Conservation (phyloP, 331 rosid genomes). For the Stylosanthes scabra region DNA sequence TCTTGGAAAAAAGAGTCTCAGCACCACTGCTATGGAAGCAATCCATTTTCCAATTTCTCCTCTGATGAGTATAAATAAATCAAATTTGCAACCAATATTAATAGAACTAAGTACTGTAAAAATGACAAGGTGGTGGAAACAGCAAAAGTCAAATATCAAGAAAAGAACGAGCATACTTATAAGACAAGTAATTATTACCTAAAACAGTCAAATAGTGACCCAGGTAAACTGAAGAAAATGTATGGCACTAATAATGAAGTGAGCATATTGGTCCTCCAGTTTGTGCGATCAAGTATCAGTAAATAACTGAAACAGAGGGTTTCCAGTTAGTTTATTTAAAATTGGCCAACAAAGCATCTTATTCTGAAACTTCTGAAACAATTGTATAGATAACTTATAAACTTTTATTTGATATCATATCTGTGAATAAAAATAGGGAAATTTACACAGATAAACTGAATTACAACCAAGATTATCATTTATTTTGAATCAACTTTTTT, state of each 20-base stretch:
- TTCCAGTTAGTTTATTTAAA: neutral
- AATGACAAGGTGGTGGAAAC: neutral
- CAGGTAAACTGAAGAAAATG: constrained; percentile 87
- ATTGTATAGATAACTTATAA: neutral
- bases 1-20: constrained; percentile 84
- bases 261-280: constrained; percentile 91
- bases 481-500: too few relatives aligned
- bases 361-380: neutral
- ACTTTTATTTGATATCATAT: too few relatives aligned
- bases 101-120: neutral
- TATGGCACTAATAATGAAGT: constrained; percentile 88
- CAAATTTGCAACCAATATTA: neutral
- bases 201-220: constrained; percentile 58
- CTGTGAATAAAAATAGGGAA: too few relatives aligned
- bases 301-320: constrained; percentile 67
- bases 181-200: constrained; percentile 53
- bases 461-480: too few relatives aligned
- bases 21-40: constrained; percentile 73
- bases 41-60: constrained; percentile 91
- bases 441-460: too few relatives aligned
- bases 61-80: constrained; percentile 46
- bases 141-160: neutral
- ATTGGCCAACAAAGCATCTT: neutral
- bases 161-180: neutral
- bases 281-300: constrained; percentile 87